A percentile compares a stretch with the other conserved stretches of the same genome.
Conservation (phyloP, 1,284 basidiomycete species). For the Microbotryum saponariae region DNA sequence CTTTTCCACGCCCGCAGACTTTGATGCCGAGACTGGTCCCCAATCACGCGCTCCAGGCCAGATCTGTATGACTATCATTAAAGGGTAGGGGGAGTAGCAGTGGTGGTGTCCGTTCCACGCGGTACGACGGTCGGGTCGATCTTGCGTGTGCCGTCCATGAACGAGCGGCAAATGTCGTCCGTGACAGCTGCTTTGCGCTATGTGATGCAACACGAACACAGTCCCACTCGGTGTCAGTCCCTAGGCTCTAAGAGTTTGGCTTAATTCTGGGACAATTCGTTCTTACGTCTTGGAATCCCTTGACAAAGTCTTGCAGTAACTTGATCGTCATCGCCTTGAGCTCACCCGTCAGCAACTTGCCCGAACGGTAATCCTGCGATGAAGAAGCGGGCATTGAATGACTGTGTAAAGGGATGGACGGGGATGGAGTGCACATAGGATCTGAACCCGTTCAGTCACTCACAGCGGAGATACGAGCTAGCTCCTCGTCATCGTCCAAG, state of each 20-base stretch:
- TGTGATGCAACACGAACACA: not conserved
- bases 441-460: conserved; percentile 32
- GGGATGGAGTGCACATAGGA: not conserved
- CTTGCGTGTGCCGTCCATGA: conserved; percentile 76
- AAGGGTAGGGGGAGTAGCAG: too few species aligned
- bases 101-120: not conserved
- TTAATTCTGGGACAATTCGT: too few species aligned
- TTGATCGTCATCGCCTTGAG: conserved; percentile 86
- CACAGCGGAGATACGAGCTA: conserved; percentile 67
- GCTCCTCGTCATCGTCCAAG: conserved; percentile 84
- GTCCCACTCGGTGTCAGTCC: too few species aligned
- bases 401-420: not conserved
- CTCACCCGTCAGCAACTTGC: conserved; percentile 80
- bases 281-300: conserved; percentile 73
- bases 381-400: not conserved
- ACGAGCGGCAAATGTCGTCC: conserved; percentile 64
- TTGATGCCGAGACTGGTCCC: too few species aligned
- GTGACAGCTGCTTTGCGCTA: conserved; percentile 75
- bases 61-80: too few species aligned
- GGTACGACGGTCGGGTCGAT: conserved; percentile 52
- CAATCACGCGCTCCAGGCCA: too few species aligned
- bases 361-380: conserved; percentile 80
- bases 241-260: too few species aligned
- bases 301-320: conserved; percentile 73
- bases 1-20: too few species aligned